Base-by-base conservation (phyloP, 179 eudicot species). In the Carnegiea gigantea region DNA sequence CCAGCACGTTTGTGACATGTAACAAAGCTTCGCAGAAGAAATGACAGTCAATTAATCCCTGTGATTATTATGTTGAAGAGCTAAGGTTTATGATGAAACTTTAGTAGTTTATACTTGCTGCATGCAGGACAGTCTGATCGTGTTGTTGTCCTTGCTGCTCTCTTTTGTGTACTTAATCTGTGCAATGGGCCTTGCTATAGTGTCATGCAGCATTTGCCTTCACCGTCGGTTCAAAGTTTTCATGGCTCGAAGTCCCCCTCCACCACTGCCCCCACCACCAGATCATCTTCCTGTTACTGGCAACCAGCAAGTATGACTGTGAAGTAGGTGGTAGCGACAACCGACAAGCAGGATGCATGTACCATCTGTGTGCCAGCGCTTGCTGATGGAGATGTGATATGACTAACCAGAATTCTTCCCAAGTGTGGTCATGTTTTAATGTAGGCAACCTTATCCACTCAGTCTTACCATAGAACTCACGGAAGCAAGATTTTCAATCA, bases 351-450 rank as follows among this genome's bases (percentile, higher is more conserved):
- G 80, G 48, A 65, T 54, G 88, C 82, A 8, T 86, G 87, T 15
- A 78, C 86, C 77, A 88, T 82, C 57, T 88, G 87, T 67, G 82
- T 84, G 82, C 20, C 84, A n/a, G 90, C 86, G 54, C 84, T 86
- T 80, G 80, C 81, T 70, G 86, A 86, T 64, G 90, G 88, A 38
- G 88, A 88, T 71, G 60, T 84, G 18, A 75, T 80, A 85, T 33
- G 36, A 33, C 36, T 33, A 33, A 33, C 36, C 36, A 82, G 87
- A 78, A 71, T 88, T 9, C 84, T 88, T 81, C 90, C 88, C 21
- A 81, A 81, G 51, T 82, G 90, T 49, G 83, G 83, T 76, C 90
- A 88, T 74, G 82, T 80, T 88, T 88, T 81, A 88, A 88, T 57
- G 85, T 88, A 24, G 17, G 44, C 44, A 40, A 7, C 6, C 44